These are phyloP conservation scores for Agrocybe praecox DNA, from an alignment of 768 basidiomycete species.

Conservation along the genomic window DNA sequence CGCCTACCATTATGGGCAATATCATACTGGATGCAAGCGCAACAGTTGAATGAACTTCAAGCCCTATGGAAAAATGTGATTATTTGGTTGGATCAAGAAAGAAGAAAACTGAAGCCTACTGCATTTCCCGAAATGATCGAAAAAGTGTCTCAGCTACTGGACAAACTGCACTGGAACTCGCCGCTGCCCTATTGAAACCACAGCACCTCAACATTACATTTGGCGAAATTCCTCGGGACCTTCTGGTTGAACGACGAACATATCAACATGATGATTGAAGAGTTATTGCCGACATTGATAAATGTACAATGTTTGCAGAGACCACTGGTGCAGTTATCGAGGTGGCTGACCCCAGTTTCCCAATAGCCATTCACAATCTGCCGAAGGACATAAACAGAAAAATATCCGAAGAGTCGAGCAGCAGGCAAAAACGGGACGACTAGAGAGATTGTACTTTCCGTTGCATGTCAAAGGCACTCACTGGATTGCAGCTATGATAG, in stretches of 20 bases:
- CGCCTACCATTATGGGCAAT: constrained; percentile 10
- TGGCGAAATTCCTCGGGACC: neutral
- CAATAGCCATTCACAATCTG: neutral
- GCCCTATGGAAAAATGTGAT: neutral
- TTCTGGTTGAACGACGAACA: constrained; percentile 4
- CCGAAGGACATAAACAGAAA: neutral
- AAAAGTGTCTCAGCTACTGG: neutral
- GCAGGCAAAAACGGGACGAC: neutral
- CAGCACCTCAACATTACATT: neutral
- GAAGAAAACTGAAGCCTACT: neutral
- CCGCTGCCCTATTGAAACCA: neutral
- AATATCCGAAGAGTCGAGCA: neutral
- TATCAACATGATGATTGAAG: constrained; percentile 10
- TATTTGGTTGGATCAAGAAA: neutral
- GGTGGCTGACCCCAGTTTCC: neutral
- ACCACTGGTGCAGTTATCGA: no score
- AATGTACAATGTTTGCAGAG: no score
- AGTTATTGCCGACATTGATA: no score
- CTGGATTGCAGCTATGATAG: constrained; percentile 2
- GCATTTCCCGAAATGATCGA: neutral
- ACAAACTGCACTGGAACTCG: neutral
- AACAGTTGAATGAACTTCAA: neutral
- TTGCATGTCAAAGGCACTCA: constrained; percentile 7
- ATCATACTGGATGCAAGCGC: neutral
- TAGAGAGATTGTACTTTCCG: constrained; percentile 3